phyloP scores from a whole-genome alignment of 2,329 filamentous ascomycete genomes.

The Tolypocladium album region DNA sequence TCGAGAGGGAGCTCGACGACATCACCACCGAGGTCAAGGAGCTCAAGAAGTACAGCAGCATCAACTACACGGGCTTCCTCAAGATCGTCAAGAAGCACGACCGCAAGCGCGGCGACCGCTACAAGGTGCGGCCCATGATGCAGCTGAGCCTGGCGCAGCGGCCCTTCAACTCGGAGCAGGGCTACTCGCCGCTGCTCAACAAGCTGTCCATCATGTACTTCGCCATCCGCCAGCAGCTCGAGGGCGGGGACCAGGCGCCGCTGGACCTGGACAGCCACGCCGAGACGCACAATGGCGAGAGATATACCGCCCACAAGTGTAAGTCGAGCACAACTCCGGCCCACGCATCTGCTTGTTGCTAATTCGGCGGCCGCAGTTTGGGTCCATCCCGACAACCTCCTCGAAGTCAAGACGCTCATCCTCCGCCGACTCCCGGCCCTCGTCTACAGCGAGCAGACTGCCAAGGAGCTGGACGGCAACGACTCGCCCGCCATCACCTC shows the following conservation, averaged over 20 bases:
- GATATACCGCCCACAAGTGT: slow-evolving; percentile 83
- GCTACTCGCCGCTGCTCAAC: slow-evolving; percentile 82
- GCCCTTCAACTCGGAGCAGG: slow-evolving; percentile 85
- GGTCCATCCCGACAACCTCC: slow-evolving; percentile 89
- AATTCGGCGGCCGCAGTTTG: slow-evolving; percentile 50
- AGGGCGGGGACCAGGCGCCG: slow-evolving; percentile 37
- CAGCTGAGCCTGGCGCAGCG: slow-evolving; percentile 80
- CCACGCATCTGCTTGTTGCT: neutral
- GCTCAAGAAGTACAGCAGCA: slow-evolving; percentile 86
- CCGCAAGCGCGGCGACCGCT: slow-evolving; percentile 75
- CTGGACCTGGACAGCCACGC: slow-evolving; percentile 40
- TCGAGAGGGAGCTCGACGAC: slow-evolving; percentile 68
- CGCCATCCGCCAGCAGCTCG: slow-evolving; percentile 76
- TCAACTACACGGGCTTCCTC: slow-evolving; percentile 96
- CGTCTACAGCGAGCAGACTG: slow-evolving; percentile 80
- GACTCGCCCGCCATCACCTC: slow-evolving; percentile 89
- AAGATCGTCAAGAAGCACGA: slow-evolving; percentile 99
- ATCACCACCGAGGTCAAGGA: slow-evolving; percentile 89
- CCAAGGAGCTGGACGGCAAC: slow-evolving; percentile 69
- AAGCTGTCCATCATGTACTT: slow-evolving; percentile 93
- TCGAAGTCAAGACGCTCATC: slow-evolving; percentile 95
- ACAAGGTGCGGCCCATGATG: slow-evolving; percentile 84
- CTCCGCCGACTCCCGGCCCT: slow-evolving; percentile 82
- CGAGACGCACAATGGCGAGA: slow-evolving; percentile 54
- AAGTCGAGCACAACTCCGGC: slow-evolving; percentile 19